These are phyloP conservation scores for Fusarium aywerte DNA, from an alignment of 2,329 filamentous ascomycete species.

Conservation along the genomic window DNA sequence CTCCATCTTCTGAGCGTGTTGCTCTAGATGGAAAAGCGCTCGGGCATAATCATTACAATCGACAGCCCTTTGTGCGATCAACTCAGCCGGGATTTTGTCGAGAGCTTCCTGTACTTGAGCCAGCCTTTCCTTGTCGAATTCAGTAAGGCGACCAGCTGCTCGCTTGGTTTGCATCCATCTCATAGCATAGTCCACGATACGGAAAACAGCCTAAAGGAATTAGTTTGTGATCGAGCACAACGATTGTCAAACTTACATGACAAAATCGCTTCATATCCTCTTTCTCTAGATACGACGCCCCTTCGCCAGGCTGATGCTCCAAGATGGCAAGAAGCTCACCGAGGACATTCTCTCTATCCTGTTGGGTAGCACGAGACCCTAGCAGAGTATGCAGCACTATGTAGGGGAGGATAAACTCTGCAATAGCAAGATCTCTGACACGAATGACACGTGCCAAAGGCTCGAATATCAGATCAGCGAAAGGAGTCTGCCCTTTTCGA, in stretches of 20 bases:
- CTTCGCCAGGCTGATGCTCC: slow-evolving; percentile 64
- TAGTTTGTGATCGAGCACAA: background rate
- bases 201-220: slow-evolving; percentile 78
- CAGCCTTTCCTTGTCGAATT: slow-evolving; percentile 60
- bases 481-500: slow-evolving; percentile 77
- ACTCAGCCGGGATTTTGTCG: slow-evolving; percentile 74
- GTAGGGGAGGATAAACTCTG: slow-evolving; percentile 90
- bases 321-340: slow-evolving; percentile 80
- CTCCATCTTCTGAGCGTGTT: slow-evolving; percentile 74
- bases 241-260: slow-evolving; percentile 69
- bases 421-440: slow-evolving; percentile 85
- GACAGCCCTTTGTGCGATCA: slow-evolving; percentile 84
- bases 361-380: slow-evolving; percentile 69
- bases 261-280: slow-evolving; percentile 87
- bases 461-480: slow-evolving; percentile 81
- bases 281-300: slow-evolving; percentile 68
- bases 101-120: slow-evolving; percentile 63
- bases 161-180: slow-evolving; percentile 85
- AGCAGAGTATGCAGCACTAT: slow-evolving; percentile 85
- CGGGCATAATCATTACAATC: slow-evolving; percentile 93
- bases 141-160: slow-evolving; percentile 44
- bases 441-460: slow-evolving; percentile 84
- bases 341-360: slow-evolving; percentile 73
- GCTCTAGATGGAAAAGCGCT: slow-evolving; percentile 93
- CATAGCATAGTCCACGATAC: slow-evolving; percentile 89